A percentile compares a stretch with the other conserved stretches of the same genome.
phyloP scores from a whole-genome alignment of 1,284 basidiomycete species.

The Heliocybe sulcata region DNA sequence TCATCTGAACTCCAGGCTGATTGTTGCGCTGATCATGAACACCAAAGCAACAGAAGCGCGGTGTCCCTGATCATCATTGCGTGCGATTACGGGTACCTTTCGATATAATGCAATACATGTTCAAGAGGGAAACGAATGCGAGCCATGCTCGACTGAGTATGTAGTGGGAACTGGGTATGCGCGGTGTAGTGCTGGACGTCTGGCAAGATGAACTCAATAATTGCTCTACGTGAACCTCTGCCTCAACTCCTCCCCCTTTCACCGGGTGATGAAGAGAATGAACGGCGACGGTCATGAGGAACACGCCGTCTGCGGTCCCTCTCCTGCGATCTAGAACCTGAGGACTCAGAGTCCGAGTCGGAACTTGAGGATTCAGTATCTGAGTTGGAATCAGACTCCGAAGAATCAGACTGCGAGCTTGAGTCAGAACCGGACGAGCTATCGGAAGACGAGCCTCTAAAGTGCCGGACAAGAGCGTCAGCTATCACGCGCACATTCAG shows the following conservation, averaged over 20 bases:
- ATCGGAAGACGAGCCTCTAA: conserved; percentile 16
- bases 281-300: conserved; percentile 20
- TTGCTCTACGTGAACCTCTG: not conserved
- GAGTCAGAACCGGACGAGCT: conserved; percentile 17
- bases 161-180: not conserved
- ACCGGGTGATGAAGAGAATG: conserved; percentile 6
- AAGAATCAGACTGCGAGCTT: too few relatives aligned
- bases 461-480: not conserved
- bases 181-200: too few relatives aligned
- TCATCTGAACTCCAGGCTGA: too few relatives aligned
- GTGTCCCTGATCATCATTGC: conserved; percentile 3
- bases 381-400: conserved; percentile 26
- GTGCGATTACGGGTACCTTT: not conserved
- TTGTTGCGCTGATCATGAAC: conserved; percentile 88
- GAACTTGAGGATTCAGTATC: conserved; percentile 32
- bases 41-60: conserved; percentile 26
- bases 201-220: not conserved
- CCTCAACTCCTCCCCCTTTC: not conserved
- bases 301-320: conserved; percentile 37
- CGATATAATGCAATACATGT: not conserved
- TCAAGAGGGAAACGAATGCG: too few relatives aligned
- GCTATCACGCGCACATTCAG: conserved; percentile 9
- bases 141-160: not conserved
- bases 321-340: conserved; percentile 26
- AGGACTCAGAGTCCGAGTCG: conserved; percentile 20